Conservation (phyloP, 257 asterid species). For the Solanum pimpinellifolium region DNA sequence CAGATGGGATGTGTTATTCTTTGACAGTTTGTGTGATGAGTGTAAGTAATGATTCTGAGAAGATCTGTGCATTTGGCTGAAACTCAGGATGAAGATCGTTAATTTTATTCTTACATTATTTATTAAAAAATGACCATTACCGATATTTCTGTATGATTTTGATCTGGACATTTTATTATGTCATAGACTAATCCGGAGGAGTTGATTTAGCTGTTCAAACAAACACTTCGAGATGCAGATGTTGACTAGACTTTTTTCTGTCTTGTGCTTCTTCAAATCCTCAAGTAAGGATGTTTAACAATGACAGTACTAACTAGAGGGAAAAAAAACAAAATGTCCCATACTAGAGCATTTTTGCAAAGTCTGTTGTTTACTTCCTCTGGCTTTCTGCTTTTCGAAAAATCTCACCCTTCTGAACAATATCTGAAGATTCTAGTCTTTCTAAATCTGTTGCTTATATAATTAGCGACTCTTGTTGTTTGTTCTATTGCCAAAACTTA, state of each 20-base stretch:
- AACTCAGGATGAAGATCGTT: neutral
- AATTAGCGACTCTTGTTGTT: neutral
- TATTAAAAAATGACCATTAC: neutral
- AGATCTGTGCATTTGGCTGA: neutral
- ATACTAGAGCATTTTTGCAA: neutral
- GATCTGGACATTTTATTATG: neutral
- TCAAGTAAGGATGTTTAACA: neutral
- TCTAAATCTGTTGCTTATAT: neutral
- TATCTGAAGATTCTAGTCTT: slow-evolving; percentile 7
- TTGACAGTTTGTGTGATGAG: neutral
- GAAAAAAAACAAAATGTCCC: neutral
- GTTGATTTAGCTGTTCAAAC: neutral
- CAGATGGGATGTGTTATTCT: neutral
- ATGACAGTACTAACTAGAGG: neutral
- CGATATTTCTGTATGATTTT: neutral
- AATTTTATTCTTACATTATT: neutral
- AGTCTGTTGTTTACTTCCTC: neutral
- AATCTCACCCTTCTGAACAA: slow-evolving; percentile 8
- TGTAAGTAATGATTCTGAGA: neutral
- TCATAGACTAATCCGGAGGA: neutral
- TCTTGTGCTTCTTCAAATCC: neutral
- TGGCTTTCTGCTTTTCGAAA: neutral
- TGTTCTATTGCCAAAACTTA: neutral
- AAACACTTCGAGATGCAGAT: neutral
- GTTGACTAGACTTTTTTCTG: neutral